These are phyloP conservation scores for Leccinum imitatum DNA, from an alignment of 768 basidiomycete genomes.

Conservation along the genomic window DNA sequence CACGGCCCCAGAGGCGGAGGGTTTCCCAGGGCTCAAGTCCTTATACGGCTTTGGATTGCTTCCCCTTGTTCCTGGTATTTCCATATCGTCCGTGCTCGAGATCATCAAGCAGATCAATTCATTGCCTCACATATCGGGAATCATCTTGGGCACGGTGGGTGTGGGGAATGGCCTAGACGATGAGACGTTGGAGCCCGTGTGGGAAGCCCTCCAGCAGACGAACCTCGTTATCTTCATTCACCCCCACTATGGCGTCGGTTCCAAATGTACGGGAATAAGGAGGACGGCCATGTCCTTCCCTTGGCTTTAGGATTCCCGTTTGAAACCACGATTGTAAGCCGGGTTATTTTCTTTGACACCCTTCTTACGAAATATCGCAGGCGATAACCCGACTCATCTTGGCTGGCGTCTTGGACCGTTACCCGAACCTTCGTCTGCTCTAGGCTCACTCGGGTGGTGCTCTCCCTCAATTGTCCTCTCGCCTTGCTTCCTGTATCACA, in stretches of 20 bases:
- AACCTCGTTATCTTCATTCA: conserved; percentile 81
- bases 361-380: conserved; percentile 27
- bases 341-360: background rate
- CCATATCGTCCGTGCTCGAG: conserved; percentile 55
- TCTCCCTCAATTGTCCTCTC: conserved; percentile 79
- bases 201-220: conserved; percentile 70
- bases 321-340: conserved; percentile 80
- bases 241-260: conserved; percentile 82
- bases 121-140: conserved; percentile 65
- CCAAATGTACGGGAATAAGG: conserved; percentile 69
- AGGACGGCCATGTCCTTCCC: conserved; percentile 86
- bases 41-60: conserved; percentile 84
- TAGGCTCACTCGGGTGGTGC: conserved; percentile 89
- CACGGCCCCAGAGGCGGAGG: no score
- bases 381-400: conserved; percentile 80
- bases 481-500: conserved; percentile 79
- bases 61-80: conserved; percentile 71
- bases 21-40: conserved; percentile 34
- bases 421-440: conserved; percentile 71
- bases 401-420: conserved; percentile 76
- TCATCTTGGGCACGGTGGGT: conserved; percentile 83
- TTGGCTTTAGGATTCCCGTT: conserved; percentile 88
- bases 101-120: conserved; percentile 63
- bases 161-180: conserved; percentile 83
- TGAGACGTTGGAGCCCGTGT: conserved; percentile 71